phyloP scores from a whole-genome alignment of 371 early-diverging fungal genomes.

The Mortierella sp. region DNA sequence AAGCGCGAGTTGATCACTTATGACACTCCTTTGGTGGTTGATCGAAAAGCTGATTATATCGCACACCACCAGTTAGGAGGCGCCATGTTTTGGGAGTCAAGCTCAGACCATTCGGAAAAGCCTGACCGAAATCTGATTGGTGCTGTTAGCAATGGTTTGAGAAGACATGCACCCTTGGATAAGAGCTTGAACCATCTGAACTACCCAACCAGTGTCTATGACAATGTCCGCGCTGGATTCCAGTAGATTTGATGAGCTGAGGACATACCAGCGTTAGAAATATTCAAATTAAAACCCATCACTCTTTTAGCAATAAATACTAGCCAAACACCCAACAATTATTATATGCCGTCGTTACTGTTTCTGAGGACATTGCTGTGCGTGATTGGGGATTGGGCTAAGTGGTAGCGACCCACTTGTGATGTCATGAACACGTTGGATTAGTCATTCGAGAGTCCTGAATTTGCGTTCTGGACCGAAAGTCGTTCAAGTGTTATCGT shows the following conservation, averaged over 20 bases:
- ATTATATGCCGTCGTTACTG: too few relatives aligned
- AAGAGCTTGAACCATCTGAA: constrained; percentile 60
- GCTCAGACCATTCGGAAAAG: constrained; percentile 66
- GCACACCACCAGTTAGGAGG: constrained; percentile 77
- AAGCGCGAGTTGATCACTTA: constrained; percentile 83
- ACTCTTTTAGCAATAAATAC: neutral
- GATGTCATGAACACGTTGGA: too few relatives aligned
- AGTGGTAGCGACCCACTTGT: too few relatives aligned
- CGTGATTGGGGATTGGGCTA: neutral
- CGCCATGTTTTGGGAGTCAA: constrained; percentile 89
- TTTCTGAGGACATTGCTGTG: neutral
- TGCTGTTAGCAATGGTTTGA: constrained; percentile 52
- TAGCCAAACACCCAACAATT: neutral
- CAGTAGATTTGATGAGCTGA: constrained; percentile 9
- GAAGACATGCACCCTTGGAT: constrained; percentile 55
- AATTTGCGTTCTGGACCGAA: too few relatives aligned
- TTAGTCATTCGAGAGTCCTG: too few relatives aligned
- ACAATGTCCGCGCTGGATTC: constrained; percentile 63
- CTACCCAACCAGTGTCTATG: constrained; percentile 65
- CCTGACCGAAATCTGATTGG: constrained; percentile 64
- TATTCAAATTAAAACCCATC: neutral
- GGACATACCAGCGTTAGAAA: neutral
- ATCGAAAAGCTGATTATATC: constrained; percentile 83
- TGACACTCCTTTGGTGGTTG: constrained; percentile 78
- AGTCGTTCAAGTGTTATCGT: too few relatives aligned